Percentiles rank a stretch among this genome's conserved stretches.
Evolutionary conservation across 2,329 filamentous ascomycete genomes (phyloP).

Genomic region (Penicillium hesseltinei): DNA sequence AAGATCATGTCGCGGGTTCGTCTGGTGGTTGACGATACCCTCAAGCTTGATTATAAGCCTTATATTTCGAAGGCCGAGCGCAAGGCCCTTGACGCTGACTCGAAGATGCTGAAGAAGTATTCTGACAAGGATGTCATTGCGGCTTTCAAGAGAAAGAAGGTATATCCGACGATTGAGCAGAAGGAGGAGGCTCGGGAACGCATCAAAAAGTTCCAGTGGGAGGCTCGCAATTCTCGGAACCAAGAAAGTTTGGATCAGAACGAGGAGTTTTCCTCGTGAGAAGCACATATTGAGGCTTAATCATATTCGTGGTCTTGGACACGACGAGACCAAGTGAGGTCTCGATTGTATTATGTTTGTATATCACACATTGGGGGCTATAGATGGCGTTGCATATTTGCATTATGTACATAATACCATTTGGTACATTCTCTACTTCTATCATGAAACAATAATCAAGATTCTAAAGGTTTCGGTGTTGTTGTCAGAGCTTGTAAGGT

Average conservation of each 20-base stretch:
- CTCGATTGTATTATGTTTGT: slow-evolving; percentile 20
- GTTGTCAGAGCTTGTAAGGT: not conserved
- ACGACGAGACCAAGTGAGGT: not conserved
- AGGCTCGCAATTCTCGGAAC: not conserved
- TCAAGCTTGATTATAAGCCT: slow-evolving; percentile 25
- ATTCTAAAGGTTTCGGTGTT: not conserved
- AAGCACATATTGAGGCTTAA: not conserved
- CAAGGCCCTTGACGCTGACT: slow-evolving; percentile 23
- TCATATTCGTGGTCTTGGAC: not conserved
- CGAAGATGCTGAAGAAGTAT: slow-evolving; percentile 32
- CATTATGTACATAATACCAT: slow-evolving; percentile 18
- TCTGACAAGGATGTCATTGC: slow-evolving; percentile 24
- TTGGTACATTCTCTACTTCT: slow-evolving; percentile 11
- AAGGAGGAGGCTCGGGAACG: slow-evolving; percentile 18
- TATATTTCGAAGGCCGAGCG: slow-evolving; percentile 27
- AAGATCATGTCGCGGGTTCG: slow-evolving; percentile 29
- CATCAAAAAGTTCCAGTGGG: slow-evolving; percentile 1
- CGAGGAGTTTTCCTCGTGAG: not conserved
- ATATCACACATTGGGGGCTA: slow-evolving; percentile 15
- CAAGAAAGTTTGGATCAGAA: not conserved
- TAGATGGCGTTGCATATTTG: slow-evolving; percentile 18
- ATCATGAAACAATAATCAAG: not conserved
- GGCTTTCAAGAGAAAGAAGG: slow-evolving; percentile 10
- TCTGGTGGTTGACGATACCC: slow-evolving; percentile 37
- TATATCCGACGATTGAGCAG: slow-evolving; percentile 29